phyloP scores from a whole-genome alignment of 345 rosid genomes.

The Citrus trifoliata region DNA sequence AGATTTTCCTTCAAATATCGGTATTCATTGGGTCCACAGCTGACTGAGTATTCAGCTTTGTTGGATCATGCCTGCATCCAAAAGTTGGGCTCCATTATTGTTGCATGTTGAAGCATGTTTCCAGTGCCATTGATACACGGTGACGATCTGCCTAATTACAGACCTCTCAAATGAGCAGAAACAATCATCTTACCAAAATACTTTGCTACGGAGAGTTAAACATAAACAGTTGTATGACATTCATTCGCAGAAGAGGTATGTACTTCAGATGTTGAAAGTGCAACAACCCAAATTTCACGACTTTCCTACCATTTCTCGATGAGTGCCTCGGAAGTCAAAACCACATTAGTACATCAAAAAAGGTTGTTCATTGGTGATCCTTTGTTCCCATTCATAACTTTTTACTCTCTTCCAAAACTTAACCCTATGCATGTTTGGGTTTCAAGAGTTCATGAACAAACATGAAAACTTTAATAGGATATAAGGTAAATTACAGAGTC shows the following conservation, averaged over 20 bases:
- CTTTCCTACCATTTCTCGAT: background rate
- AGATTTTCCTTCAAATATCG: background rate
- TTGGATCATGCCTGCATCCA: background rate
- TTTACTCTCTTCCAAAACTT: conserved; percentile 41
- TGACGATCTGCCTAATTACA: background rate
- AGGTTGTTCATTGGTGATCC: conserved; percentile 32
- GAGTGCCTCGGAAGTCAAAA: background rate
- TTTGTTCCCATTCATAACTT: conserved; percentile 54
- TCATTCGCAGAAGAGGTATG: background rate
- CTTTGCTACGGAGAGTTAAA: background rate
- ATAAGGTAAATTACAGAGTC: background rate
- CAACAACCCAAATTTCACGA: background rate
- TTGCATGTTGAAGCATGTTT: background rate
- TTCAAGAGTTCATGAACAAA: background rate
- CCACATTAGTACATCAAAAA: background rate
- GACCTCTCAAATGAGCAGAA: background rate
- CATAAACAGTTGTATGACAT: background rate
- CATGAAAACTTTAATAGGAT: background rate
- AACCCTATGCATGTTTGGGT: conserved; percentile 23
- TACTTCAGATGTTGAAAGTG: background rate
- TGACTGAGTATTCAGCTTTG: background rate
- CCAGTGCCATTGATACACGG: background rate
- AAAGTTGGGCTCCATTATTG: background rate
- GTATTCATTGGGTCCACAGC: background rate
- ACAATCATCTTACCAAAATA: background rate